A percentile compares a stretch with the other conserved stretches of the same genome.
These are phyloP conservation scores for Vitis hybrid DNA, from an alignment of 177 flowering plant species.

Conservation along the genomic window DNA sequence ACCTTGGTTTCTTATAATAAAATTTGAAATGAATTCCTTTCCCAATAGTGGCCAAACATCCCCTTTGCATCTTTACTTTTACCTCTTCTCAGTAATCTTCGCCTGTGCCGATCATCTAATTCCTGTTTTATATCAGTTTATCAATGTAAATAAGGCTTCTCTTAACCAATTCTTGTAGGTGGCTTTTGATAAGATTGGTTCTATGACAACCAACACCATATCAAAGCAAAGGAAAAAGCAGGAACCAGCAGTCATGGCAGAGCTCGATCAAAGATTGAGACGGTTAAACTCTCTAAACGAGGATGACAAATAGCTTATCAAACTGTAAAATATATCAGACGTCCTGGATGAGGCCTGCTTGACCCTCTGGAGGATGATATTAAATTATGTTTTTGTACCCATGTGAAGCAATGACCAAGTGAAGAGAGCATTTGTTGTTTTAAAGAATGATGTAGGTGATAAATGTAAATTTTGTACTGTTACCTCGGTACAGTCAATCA, in stretches of 20 bases:
- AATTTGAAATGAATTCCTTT: too few species aligned
- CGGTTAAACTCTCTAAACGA: slow-evolving; percentile 56
- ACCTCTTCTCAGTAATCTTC: too few species aligned
- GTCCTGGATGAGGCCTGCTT: slow-evolving; percentile 13
- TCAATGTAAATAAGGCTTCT: too few species aligned
- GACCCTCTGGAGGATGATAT: slow-evolving; percentile 6
- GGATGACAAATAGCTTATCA: slow-evolving; percentile 34
- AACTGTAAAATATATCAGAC: slow-evolving; percentile 1
- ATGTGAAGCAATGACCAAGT: background rate
- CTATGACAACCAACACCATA: slow-evolving; percentile 78
- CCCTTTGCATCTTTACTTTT: too few species aligned
- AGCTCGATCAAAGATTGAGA: slow-evolving; percentile 82
- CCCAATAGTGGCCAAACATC: too few species aligned
- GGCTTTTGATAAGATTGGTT: slow-evolving; percentile 92
- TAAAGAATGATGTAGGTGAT: slow-evolving; percentile 8
- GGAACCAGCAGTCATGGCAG: slow-evolving; percentile 95
- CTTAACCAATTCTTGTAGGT: slow-evolving; percentile 50
- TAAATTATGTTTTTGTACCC: background rate
- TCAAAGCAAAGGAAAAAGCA: slow-evolving; percentile 97
- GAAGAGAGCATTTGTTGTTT: slow-evolving; percentile 10
- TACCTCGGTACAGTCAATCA: background rate
- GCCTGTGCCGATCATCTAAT: too few species aligned
- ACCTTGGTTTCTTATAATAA: too few species aligned
- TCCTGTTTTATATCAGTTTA: too few species aligned
- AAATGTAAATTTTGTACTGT: slow-evolving; percentile 18